phyloP scores from a whole-genome alignment of 805 yeast species.

The Metschnikowia reukaufii region DNA sequence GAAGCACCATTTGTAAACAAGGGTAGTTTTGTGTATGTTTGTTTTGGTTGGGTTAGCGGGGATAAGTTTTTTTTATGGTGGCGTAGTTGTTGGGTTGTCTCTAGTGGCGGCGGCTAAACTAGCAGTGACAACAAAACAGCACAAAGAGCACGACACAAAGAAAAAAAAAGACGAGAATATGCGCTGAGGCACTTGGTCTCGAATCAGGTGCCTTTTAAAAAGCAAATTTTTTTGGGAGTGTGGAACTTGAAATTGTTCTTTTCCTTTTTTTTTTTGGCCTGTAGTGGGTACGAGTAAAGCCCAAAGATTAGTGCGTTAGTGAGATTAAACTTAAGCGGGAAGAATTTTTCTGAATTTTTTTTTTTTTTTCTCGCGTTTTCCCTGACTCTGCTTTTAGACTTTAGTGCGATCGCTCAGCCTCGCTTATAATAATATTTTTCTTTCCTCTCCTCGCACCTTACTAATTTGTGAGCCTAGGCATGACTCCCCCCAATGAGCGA shows the following conservation, averaged over 20 bases:
- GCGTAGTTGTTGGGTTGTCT: background rate
- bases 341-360: no score
- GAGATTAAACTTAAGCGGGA: background rate
- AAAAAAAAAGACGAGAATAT: background rate
- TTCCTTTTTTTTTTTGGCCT: background rate
- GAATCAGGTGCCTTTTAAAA: background rate
- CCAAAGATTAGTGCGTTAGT: background rate
- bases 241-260: background rate
- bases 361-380: background rate
- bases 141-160: background rate
- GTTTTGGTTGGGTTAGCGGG: background rate
- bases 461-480: background rate
- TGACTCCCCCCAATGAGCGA: background rate
- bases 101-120: background rate
- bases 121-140: background rate
- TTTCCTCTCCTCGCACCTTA: background rate
- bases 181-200: background rate
- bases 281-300: background rate
- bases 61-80: background rate
- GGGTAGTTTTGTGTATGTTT: background rate
- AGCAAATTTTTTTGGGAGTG: background rate
- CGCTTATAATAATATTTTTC: background rate
- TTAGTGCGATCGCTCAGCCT: background rate
- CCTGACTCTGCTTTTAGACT: no score
- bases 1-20: slow-evolving; percentile 63